A percentile compares a stretch with the other conserved stretches of the same genome.
Conservation (phyloP, 2,329 filamentous ascomycete species). For the Diaporthe caulivora region DNA sequence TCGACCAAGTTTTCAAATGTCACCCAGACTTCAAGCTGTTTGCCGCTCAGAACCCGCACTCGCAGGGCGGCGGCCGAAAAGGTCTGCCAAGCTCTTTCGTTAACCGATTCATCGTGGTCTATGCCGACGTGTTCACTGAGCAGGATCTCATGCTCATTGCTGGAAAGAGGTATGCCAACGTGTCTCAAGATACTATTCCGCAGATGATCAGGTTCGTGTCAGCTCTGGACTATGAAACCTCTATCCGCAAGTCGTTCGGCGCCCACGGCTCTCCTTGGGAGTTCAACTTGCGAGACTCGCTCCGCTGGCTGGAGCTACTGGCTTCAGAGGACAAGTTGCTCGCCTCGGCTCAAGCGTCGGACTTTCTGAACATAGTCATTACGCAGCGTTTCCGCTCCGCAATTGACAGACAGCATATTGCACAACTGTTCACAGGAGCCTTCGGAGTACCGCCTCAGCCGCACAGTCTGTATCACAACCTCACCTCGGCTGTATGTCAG, state of each 20-base stretch:
- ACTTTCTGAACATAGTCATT: constrained; percentile 87
- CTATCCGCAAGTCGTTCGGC: constrained; percentile 69
- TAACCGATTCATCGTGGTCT: constrained; percentile 97
- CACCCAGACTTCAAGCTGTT: constrained; percentile 95
- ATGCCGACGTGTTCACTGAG: constrained; percentile 88
- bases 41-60: constrained; percentile 96
- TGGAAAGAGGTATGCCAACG: constrained; percentile 77
- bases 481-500: constrained; percentile 76
- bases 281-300: constrained; percentile 91
- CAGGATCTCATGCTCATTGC: constrained; percentile 89
- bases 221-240: constrained; percentile 79
- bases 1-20: constrained; percentile 92
- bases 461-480: constrained; percentile 79
- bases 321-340: constrained; percentile 72
- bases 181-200: constrained; percentile 69
- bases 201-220: constrained; percentile 85
- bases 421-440: constrained; percentile 73
- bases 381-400: constrained; percentile 86
- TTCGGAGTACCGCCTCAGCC: constrained; percentile 67
- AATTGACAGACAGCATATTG: constrained; percentile 75
- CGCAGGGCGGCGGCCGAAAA: constrained; percentile 95
- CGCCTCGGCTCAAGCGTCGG: constrained; percentile 69
- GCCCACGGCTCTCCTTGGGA: constrained; percentile 87
- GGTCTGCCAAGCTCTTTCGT: constrained; percentile 96
- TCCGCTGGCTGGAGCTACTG: constrained; percentile 86